Percentiles rank a stretch among this genome's conserved stretches.
These are phyloP conservation scores for Papiliotrema nemorosa DNA, from an alignment of 1,284 basidiomycete genomes.

Conservation along the genomic window DNA sequence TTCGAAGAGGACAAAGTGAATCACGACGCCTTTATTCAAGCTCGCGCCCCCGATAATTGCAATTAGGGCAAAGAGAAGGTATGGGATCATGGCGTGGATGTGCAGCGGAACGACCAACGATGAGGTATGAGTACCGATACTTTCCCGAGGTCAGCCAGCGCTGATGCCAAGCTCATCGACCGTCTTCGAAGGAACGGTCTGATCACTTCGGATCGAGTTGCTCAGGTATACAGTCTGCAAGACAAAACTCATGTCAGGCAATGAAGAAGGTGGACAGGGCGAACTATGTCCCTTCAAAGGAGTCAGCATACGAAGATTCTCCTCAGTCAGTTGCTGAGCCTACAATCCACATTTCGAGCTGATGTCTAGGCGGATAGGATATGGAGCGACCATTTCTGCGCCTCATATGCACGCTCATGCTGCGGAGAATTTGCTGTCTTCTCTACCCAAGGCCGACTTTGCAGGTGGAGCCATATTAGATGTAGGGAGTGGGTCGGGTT, in stretches of 20 bases:
- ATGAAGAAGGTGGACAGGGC: conserved; percentile 45
- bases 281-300: conserved; percentile 36
- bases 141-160: neutral
- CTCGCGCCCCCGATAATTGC: no score
- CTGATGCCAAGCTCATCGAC: conserved; percentile 36
- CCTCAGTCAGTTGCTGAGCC: conserved; percentile 37
- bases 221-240: conserved; percentile 19
- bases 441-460: conserved; percentile 19
- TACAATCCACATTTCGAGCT: neutral
- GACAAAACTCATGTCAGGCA: conserved; percentile 23
- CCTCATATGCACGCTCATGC: conserved; percentile 51
- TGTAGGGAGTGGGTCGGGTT: conserved; percentile 56
- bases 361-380: conserved; percentile 40
- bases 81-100: conserved; percentile 41
- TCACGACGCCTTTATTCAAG: no score
- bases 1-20: no score
- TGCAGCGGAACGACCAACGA: conserved; percentile 38
- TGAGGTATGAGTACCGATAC: conserved; percentile 25
- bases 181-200: conserved; percentile 31
- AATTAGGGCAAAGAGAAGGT: neutral
- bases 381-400: conserved; percentile 48
- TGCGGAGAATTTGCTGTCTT: conserved; percentile 36
- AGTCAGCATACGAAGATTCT: conserved; percentile 42
- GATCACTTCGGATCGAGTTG: conserved; percentile 33
- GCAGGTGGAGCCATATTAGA: conserved; percentile 35